phyloP scores from a whole-genome alignment of 495 filamentous ascomycete genomes.

The Daldinia caldariorum region DNA sequence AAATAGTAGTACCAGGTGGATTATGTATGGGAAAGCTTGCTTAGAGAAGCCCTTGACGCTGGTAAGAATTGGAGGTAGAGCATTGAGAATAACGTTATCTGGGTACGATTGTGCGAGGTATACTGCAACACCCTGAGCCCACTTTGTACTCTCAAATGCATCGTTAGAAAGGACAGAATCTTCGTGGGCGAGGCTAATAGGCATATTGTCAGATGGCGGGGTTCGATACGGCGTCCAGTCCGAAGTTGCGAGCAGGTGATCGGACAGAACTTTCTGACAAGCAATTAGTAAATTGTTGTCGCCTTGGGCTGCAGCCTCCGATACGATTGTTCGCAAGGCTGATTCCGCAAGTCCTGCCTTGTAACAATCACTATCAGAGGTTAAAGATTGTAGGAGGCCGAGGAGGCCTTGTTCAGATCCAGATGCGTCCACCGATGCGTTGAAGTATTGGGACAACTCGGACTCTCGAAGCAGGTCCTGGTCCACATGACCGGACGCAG shows the following conservation, averaged over 20 bases:
- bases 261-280: conserved; percentile 57
- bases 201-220: conserved; percentile 56
- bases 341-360: conserved; percentile 81
- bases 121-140: conserved; percentile 72
- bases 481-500: conserved; percentile 73
- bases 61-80: conserved; percentile 69
- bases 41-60: conserved; percentile 73
- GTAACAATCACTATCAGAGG: conserved; percentile 67
- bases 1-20: conserved; percentile 78
- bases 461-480: conserved; percentile 67
- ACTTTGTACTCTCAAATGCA: conserved; percentile 56
- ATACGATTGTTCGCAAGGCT: conserved; percentile 76
- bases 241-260: conserved; percentile 56
- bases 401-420: conserved; percentile 65
- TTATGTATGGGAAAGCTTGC: conserved; percentile 77
- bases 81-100: conserved; percentile 71
- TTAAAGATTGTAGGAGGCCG: conserved; percentile 70
- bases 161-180: conserved; percentile 48
- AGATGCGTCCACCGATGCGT: conserved; percentile 50
- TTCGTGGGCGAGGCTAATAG: conserved; percentile 34
- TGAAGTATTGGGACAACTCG: conserved; percentile 59
- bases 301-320: conserved; percentile 57
- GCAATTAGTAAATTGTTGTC: conserved; percentile 58
- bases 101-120: conserved; percentile 68
- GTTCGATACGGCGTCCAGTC: conserved; percentile 59